phyloP scores from a whole-genome alignment of 2,329 filamentous ascomycete species.

The Sporothrix brunneoviolacea region DNA sequence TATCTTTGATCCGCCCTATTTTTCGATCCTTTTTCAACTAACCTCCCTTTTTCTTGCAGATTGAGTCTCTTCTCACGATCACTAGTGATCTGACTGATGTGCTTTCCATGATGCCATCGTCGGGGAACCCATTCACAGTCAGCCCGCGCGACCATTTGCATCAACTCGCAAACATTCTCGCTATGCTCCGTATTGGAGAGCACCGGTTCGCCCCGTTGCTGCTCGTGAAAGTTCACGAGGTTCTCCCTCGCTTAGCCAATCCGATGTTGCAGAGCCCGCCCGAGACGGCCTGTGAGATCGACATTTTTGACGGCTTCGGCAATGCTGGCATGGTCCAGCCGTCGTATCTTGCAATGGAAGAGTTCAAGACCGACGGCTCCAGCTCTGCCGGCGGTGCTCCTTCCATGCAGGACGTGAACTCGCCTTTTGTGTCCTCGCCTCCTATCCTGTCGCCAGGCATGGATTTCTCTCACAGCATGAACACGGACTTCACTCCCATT shows the following conservation, averaged over 20 bases:
- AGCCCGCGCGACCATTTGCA: constrained; percentile 69
- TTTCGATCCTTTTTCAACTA: neutral
- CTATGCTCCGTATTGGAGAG: constrained; percentile 66
- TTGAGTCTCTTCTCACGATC: constrained; percentile 76
- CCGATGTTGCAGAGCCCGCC: constrained; percentile 55
- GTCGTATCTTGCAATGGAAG: constrained; percentile 38
- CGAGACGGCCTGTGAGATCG: constrained; percentile 46
- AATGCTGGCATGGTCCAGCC: constrained; percentile 55
- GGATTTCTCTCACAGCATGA: constrained; percentile 40
- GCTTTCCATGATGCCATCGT: constrained; percentile 57
- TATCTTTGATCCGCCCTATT: neutral
- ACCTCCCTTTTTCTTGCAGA: constrained; percentile 31
- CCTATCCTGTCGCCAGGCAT: constrained; percentile 46
- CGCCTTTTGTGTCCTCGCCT: constrained; percentile 48
- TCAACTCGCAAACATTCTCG: constrained; percentile 60
- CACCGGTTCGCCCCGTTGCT: constrained; percentile 72
- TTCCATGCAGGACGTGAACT: constrained; percentile 37
- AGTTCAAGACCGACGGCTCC: constrained; percentile 41
- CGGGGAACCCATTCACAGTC: constrained; percentile 54
- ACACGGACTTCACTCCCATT: constrained; percentile 40
- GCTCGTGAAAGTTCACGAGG: constrained; percentile 66
- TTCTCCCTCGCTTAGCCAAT: constrained; percentile 56
- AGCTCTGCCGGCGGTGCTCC: constrained; percentile 28
- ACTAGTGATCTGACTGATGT: constrained; percentile 68
- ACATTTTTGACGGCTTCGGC: constrained; percentile 62